Base-by-base conservation (phyloP, 2,329 filamentous ascomycete species). In the Onygena corvina region DNA sequence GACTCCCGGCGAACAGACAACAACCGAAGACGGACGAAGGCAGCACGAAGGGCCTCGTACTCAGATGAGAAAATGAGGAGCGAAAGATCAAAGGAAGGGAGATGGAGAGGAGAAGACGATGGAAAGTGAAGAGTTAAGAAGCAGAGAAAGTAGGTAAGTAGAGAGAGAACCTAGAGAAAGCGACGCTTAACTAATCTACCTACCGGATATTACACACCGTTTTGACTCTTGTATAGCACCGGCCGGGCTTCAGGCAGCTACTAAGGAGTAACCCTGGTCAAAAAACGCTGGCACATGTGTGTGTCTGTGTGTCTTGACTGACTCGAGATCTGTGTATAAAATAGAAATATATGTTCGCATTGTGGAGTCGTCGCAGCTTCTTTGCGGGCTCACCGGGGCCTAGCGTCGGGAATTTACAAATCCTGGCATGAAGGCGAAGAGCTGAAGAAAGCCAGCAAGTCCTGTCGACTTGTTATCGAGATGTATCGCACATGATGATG, bases 211-310 rank as follows among this genome's bases (percentile, higher is more conserved):
- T 42, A 42, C 38, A 40, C 36, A 42, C 38, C 38, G 38, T 42
- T 42, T 29, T 23, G 38, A n/a, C n/a, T n/a, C n/a, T n/a, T n/a
- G n/a, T n/a, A n/a, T n/a, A n/a, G n/a, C n/a, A n/a, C n/a, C n/a
- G n/a, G n/a, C n/a, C n/a, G n/a, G n/a, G n/a, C n/a, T n/a, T n/a
- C n/a, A n/a, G n/a, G n/a, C n/a, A n/a, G n/a, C n/a, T n/a, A n/a
- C n/a, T n/a, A n/a, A n/a, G n/a, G n/a, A n/a, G n/a, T n/a, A n/a
- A n/a, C n/a, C n/a, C n/a, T n/a, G n/a, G n/a, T n/a, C n/a, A n/a
- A n/a, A n/a, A n/a, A n/a, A n/a, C n/a, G n/a, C 27, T 42, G 38
- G 38, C 38, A 42, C 38, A 42, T 42, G 38, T 42, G 38, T 42
- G 27, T 38, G n/a, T n/a, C n/a, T n/a, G n/a, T n/a, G n/a, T n/a